These are phyloP conservation scores for Plantago ovata DNA, from an alignment of 257 asterid species.

Conservation along the genomic window DNA sequence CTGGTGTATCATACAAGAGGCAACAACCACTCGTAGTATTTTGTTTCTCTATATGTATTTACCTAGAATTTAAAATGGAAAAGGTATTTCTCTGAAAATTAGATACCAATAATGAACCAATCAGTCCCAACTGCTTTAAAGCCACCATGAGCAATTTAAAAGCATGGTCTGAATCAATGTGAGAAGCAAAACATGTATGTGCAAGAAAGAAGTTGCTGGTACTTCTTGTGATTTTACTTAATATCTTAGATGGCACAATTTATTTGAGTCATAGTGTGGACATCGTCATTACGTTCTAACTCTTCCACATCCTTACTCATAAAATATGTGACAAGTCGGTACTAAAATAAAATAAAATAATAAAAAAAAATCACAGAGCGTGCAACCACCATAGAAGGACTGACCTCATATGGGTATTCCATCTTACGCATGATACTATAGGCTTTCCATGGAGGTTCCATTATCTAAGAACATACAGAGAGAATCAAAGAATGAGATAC, in stretches of 20 bases:
- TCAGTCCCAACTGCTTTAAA: background rate
- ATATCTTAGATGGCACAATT: background rate
- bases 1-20: too few species aligned
- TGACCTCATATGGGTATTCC: conserved; percentile 96
- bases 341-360: conserved; percentile 2
- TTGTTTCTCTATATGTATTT: too few species aligned
- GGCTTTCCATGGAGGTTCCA: conserved; percentile 99
- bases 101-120: background rate
- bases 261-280: background rate
- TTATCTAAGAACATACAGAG: conserved; percentile 53
- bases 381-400: conserved; percentile 23
- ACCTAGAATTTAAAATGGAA: too few species aligned
- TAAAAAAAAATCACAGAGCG: background rate
- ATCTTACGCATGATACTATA: conserved; percentile 78
- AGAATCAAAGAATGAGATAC: conserved; percentile 16
- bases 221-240: background rate
- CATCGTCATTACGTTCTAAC: background rate
- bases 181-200: background rate
- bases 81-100: too few species aligned
- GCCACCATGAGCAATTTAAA: background rate
- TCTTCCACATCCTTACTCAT: background rate
- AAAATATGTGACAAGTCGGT: background rate
- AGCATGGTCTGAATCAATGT: background rate
- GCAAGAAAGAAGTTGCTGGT: background rate
- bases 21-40: too few species aligned